Evolutionary conservation across 2,329 filamentous ascomycete species (phyloP).

Genomic region (Neoarthrinium moseri): DNA sequence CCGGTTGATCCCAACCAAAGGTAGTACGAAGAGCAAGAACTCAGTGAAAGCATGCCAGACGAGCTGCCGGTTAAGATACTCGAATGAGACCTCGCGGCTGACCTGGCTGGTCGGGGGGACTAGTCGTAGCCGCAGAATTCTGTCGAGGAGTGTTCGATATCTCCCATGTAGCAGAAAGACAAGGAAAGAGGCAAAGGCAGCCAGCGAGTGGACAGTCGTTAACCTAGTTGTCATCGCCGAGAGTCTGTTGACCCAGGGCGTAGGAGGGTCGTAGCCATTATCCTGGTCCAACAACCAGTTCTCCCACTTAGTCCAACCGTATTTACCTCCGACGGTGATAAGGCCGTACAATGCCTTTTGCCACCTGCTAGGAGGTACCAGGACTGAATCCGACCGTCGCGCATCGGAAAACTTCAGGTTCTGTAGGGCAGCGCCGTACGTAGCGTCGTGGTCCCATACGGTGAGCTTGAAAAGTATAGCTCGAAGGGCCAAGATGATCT

Average conservation of each 20-base stretch:
- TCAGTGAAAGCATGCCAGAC: conserved; percentile 99
- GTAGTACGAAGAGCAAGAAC: conserved; percentile 95
- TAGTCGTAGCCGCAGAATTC: conserved; percentile 78
- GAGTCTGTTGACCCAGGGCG: conserved; percentile 52
- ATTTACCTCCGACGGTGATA: conserved; percentile 82
- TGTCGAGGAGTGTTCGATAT: conserved; percentile 88
- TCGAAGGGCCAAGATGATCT: conserved; percentile 77
- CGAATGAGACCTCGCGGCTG: conserved; percentile 89
- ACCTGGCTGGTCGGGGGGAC: conserved; percentile 83
- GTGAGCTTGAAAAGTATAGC: conserved; percentile 88
- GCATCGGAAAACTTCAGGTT: conserved; percentile 90
- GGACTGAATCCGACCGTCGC: conserved; percentile 59
- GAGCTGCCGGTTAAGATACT: conserved; percentile 94
- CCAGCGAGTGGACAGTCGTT: conserved; percentile 75
- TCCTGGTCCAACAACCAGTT: conserved; percentile 77
- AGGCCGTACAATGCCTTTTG: conserved; percentile 86
- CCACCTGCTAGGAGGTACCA: conserved; percentile 70
- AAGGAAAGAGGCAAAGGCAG: conserved; percentile 81
- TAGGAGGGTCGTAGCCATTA: conserved; percentile 68
- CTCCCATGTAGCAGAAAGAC: conserved; percentile 88
- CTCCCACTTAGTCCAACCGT: conserved; percentile 91
- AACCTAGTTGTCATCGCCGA: conserved; percentile 66
- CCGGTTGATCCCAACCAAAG: conserved; percentile 88
- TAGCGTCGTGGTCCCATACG: conserved; percentile 95
- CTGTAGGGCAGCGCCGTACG: conserved; percentile 89